phyloP scores from a whole-genome alignment of 2,329 filamentous ascomycete genomes.

The Aspergillus hortae region DNA sequence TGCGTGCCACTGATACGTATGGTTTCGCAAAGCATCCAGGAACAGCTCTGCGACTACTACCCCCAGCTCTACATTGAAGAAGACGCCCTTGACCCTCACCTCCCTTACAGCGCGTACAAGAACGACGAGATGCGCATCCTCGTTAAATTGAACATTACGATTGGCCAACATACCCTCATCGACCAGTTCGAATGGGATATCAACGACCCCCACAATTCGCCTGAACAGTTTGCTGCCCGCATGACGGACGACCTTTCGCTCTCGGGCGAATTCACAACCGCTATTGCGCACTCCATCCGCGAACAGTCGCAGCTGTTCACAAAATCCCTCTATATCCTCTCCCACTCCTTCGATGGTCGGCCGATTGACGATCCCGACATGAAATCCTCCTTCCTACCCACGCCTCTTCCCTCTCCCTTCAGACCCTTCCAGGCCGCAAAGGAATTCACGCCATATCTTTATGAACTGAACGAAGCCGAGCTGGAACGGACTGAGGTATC shows the following conservation, averaged over 20 bases:
- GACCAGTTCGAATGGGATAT: constrained; percentile 99
- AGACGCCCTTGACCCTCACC: constrained; percentile 80
- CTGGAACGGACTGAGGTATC: constrained; percentile 87
- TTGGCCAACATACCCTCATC: constrained; percentile 86
- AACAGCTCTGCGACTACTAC: constrained; percentile 90
- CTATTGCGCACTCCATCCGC: constrained; percentile 95
- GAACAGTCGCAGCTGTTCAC: constrained; percentile 95
- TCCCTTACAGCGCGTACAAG: constrained; percentile 92
- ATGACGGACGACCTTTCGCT: constrained; percentile 90
- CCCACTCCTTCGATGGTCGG: constrained; percentile 91
- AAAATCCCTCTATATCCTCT: constrained; percentile 85
- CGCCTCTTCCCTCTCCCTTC: constrained; percentile 78
- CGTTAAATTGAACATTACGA: constrained; percentile 95
- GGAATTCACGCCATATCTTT: constrained; percentile 89
- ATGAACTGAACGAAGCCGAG: constrained; percentile 87
- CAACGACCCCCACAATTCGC: constrained; percentile 88
- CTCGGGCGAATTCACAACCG: constrained; percentile 92
- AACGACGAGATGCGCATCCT: constrained; percentile 98
- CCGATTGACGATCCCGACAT: constrained; percentile 91
- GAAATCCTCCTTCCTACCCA: constrained; percentile 76
- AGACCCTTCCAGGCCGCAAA: constrained; percentile 88
- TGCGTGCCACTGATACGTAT: constrained; percentile 58
- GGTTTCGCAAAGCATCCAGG: constrained; percentile 68
- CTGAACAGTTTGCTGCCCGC: constrained; percentile 85
- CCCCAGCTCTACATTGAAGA: constrained; percentile 88